Base-by-base conservation (phyloP, 2,329 filamentous ascomycete genomes). In the Cephalotrichum gorgonifer region DNA sequence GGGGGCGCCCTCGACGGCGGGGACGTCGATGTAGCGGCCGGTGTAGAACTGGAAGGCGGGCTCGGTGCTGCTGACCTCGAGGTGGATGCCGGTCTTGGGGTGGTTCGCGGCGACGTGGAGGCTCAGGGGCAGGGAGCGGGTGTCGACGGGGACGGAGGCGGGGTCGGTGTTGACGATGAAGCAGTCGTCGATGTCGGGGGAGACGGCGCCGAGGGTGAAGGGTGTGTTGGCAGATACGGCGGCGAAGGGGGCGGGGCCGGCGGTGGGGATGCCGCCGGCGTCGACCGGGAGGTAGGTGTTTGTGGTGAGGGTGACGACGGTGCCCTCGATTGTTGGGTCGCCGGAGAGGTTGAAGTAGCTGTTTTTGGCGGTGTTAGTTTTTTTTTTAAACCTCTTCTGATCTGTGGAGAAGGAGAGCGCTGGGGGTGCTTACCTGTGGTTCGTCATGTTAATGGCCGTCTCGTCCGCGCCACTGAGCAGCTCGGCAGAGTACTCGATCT, bases 1-100 rank as follows among this genome's bases (percentile, higher is more conserved):
- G 0, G 84, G 79, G 26, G 78, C 65, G 2, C 73, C 73, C n/a
- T 72, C 74, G 3, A 81, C 72, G 27, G 71, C 83, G 0, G 86
- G 84, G 12, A 95, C 84, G 57, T 93, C 71, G 55, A 94, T 89
- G 60, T 82, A 84, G 61, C 86, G 84, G 55, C 91, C 93, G 0
- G 89, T 94, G 69, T 97, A 97, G 70, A 96, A 95, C 66, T 97
- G 91, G 74, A 96, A 97, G 0, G 88, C 87, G 0, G 93, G 93
- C 72, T 97, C 91, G 0, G 91, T 97, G 71, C 87, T 93, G 59
- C 81, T 73, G 6, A 95, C 85, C 65, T 96, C 87, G 45, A 97
- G 79, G 62, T 94, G 85, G 55, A 96, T 75, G 54, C 81, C 79
- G 26, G 82, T 85, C 45, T 72, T 73, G 6, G 88, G 79, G 64